A percentile compares a stretch with the other conserved stretches of the same genome.
phyloP scores from a whole-genome alignment of 305 asterid genomes.

The Fraxinus baroniana region DNA sequence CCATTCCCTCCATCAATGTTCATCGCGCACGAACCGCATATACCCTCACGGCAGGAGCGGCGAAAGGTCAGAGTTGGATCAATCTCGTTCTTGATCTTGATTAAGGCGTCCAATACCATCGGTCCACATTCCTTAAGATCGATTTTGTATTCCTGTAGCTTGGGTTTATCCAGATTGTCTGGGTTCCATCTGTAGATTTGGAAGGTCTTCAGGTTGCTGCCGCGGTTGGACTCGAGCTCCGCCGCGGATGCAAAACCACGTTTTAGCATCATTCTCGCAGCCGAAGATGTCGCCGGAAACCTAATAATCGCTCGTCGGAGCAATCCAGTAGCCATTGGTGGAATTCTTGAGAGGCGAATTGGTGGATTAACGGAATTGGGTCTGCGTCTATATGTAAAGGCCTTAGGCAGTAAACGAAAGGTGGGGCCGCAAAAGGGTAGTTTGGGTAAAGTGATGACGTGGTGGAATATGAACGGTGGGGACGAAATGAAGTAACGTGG shows the following conservation, averaged over 20 bases:
- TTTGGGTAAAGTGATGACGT: slow-evolving; percentile 34
- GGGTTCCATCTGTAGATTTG: slow-evolving; percentile 29
- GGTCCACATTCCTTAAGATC: slow-evolving; percentile 46
- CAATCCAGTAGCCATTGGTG: slow-evolving; percentile 42
- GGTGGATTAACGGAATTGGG: slow-evolving; percentile 31
- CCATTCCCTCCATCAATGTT: slow-evolving; percentile 87
- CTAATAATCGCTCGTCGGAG: slow-evolving; percentile 42
- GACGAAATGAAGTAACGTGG: slow-evolving; percentile 40
- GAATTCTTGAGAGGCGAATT: neutral
- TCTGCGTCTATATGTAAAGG: neutral
- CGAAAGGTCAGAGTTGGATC: slow-evolving; percentile 87
- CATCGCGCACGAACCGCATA: slow-evolving; percentile 98
- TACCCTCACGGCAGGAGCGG: slow-evolving; percentile 93
- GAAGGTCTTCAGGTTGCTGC: neutral
- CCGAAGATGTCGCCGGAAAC: slow-evolving; percentile 25
- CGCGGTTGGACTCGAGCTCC: neutral
- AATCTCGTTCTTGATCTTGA: slow-evolving; percentile 86
- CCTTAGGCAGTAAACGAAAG: slow-evolving; percentile 10
- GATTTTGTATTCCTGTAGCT: neutral
- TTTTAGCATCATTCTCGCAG: slow-evolving; percentile 23
- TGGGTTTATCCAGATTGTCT: slow-evolving; percentile 44
- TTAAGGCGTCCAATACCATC: slow-evolving; percentile 85
- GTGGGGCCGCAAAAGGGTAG: slow-evolving; percentile 17
- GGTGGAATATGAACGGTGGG: slow-evolving; percentile 23
- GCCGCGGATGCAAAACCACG: neutral